These are phyloP conservation scores for Prunus mira DNA, from an alignment of 306 rosid species.

Conservation along the genomic window DNA sequence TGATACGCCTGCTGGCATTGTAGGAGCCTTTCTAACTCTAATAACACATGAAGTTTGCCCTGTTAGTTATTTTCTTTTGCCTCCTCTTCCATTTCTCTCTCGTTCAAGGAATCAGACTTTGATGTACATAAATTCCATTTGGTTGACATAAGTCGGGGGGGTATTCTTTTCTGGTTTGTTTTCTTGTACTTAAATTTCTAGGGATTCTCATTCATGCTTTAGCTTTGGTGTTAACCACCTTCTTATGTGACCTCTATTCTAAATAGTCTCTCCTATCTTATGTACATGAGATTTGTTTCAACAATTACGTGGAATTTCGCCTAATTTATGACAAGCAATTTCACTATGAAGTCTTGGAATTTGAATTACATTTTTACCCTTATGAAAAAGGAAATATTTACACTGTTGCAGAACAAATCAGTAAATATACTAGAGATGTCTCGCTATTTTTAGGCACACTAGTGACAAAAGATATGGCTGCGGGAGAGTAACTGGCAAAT, in stretches of 20 bases:
- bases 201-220: conserved; percentile 15
- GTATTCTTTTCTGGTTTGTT: conserved; percentile 47
- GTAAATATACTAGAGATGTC: background rate
- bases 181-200: conserved; percentile 36
- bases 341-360: no score
- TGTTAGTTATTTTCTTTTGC: conserved; percentile 13
- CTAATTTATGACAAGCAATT: no score
- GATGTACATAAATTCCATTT: conserved; percentile 68
- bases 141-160: conserved; percentile 54
- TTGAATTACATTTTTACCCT: no score
- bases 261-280: conserved; percentile 8
- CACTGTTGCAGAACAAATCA: no score
- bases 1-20: conserved; percentile 46
- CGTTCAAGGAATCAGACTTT: conserved; percentile 42
- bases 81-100: background rate
- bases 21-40: conserved; percentile 61
- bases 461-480: background rate
- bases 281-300: conserved; percentile 20
- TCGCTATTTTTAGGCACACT: background rate
- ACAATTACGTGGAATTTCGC: background rate
- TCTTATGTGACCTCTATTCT: background rate
- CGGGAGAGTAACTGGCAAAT: background rate
- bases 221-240: conserved; percentile 5
- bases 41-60: conserved; percentile 47
- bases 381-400: no score